Evolutionary conservation across 2,329 filamentous ascomycete genomes (phyloP).

Genomic region (Exserohilum turcica): DNA sequence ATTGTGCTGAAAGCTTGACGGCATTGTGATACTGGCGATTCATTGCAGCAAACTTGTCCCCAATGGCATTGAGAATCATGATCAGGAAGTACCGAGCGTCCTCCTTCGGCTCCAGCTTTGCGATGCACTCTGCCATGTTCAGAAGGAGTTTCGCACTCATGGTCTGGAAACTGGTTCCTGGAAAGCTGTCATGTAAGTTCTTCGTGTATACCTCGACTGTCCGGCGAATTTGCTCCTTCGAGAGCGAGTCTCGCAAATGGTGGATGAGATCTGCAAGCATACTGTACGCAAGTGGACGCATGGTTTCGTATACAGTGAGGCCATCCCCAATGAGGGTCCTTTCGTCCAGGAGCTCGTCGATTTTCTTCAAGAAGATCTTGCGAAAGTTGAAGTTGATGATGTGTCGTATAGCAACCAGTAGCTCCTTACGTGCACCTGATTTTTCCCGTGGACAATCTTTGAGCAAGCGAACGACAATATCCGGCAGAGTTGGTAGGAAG

Average conservation of each 20-base stretch:
- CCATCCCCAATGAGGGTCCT: constrained; percentile 93
- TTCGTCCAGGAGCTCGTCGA: constrained; percentile 93
- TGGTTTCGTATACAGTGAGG: constrained; percentile 93
- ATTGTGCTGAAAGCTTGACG: constrained; percentile 84
- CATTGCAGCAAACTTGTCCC: constrained; percentile 98
- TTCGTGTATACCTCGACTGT: constrained; percentile 97
- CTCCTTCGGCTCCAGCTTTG: constrained; percentile 88
- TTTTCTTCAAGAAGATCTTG: constrained; percentile 91
- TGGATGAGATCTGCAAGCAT: constrained; percentile 99
- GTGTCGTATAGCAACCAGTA: constrained; percentile 93
- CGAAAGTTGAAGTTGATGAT: constrained; percentile 99
- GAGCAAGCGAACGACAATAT: constrained; percentile 86
- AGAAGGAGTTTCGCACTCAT: constrained; percentile 98
- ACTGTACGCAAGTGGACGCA: constrained; percentile 93
- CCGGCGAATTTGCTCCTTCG: constrained; percentile 87
- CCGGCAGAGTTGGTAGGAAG: constrained; percentile 82
- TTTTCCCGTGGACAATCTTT: constrained; percentile 96
- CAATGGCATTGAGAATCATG: constrained; percentile 97
- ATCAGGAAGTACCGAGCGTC: constrained; percentile 95
- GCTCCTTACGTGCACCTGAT: constrained; percentile 88
- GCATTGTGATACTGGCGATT: constrained; percentile 95
- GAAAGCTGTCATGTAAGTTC: constrained; percentile 93
- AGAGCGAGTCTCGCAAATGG: constrained; percentile 88
- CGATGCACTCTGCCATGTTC: constrained; percentile 98
- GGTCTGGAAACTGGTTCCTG: constrained; percentile 97